A percentile compares a stretch with the other conserved stretches of the same genome.
phyloP scores from a whole-genome alignment of 495 filamentous ascomycete species.

The Filosporella fistucella region DNA sequence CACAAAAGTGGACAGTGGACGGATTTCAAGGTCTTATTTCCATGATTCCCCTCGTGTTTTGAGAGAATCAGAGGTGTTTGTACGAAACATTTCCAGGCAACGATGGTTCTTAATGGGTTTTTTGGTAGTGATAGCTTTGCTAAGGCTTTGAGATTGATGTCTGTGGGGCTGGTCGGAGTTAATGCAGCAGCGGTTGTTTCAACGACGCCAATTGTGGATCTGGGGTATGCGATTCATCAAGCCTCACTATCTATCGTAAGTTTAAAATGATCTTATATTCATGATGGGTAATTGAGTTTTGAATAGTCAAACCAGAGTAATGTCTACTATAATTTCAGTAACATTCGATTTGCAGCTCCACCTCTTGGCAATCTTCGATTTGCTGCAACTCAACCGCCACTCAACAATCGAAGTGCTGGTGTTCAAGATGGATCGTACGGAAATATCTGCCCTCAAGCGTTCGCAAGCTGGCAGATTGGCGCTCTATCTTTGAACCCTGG shows the following conservation, averaged over 20 bases:
- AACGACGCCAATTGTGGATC: slow-evolving; percentile 21
- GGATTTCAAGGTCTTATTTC: too few species aligned
- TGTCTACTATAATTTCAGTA: slow-evolving; percentile 47
- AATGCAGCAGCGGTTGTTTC: too few species aligned
- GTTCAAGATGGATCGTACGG: slow-evolving; percentile 41
- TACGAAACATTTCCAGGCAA: too few species aligned
- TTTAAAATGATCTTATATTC: background rate
- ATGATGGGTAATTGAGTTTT: background rate
- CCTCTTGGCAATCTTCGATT: slow-evolving; percentile 47
- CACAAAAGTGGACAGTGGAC: too few species aligned
- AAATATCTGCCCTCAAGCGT: slow-evolving; percentile 38
- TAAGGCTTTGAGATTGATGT: too few species aligned
- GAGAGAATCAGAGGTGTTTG: too few species aligned
- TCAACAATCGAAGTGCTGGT: slow-evolving; percentile 21
- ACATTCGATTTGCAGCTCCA: slow-evolving; percentile 55
- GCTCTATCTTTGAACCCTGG: background rate
- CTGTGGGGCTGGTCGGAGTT: too few species aligned
- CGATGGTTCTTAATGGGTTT: too few species aligned
- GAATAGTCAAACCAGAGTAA: slow-evolving; percentile 1
- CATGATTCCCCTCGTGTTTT: too few species aligned
- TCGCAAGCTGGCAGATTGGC: slow-evolving; percentile 22
- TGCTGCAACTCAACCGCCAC: slow-evolving; percentile 33
- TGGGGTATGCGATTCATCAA: slow-evolving; percentile 28
- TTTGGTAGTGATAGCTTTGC: too few species aligned
- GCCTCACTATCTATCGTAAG: slow-evolving; percentile 9